Base-by-base conservation (phyloP, 441 rosid genomes). In the Erodium moschatum region DNA sequence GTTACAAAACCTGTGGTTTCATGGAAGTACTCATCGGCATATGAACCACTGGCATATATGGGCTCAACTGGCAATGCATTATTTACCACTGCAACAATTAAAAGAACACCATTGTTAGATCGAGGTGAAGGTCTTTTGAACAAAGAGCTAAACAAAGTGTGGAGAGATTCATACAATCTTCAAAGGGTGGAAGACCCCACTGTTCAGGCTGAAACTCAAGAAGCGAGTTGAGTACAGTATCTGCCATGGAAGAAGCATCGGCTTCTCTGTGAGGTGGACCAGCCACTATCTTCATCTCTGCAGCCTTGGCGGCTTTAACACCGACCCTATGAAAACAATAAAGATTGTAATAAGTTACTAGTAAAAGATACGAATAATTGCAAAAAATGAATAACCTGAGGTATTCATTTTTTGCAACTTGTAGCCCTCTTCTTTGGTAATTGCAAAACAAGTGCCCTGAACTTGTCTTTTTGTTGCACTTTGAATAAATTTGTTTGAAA, bases 121-220 rank as follows among this genome's bases (percentile, higher is more conserved):
- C n/a, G 16, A 19, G 31, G 46, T 20, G 12, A 6, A 38, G 7
- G 4, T 10, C 12, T n/a, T 21, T 52, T 12, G 19, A 27, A 21
- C 21, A 64, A 66, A 12, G 1, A 13, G 11, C 19, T 11, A 50
- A 58, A 60, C 16, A 10, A 12, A 21, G 42, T 8, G 20, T 5
- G 21, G 60, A 35, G 12, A 66, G 44, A 66, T 54, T 50, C 71
- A 44, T 72, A 82, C 85, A 77, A 60, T 82, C 83, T 67, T 79
- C 75, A 46, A 79, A 82, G 20, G 73, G 80, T n/a, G 83, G 83
- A 69, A 82, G 85, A 70, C 78, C 77, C 83, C 85, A 82, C 11
- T 38, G 44, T 69, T 79, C 78, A 3, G 83, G 85, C 65, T 16
- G 77, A 68, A 82, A 79, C 67, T 82, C 80, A 20, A 82, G 72